phyloP scores from a whole-genome alignment of 2,329 filamentous ascomycete genomes.

The Teratosphaeria gauchensis region DNA sequence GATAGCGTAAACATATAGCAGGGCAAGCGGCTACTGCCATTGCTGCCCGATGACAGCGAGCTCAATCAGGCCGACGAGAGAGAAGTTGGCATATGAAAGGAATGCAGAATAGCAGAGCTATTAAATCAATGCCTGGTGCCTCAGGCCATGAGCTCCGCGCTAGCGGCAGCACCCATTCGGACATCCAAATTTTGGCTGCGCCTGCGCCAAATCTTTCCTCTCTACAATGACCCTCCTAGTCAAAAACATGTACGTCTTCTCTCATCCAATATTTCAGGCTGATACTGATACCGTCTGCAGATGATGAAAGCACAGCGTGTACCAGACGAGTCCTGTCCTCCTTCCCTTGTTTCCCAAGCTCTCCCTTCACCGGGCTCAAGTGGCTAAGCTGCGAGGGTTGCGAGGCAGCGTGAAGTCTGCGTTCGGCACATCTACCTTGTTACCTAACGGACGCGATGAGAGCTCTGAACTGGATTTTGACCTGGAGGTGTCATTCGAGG shows the following conservation, averaged over 20 bases:
- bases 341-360: conserved; percentile 57
- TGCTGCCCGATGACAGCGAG: too few species aligned
- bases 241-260: conserved; percentile 79
- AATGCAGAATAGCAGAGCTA: too few species aligned
- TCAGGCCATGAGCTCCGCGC: not conserved
- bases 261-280: conserved; percentile 42
- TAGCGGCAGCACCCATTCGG: not conserved
- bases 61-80: too few species aligned
- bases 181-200: not conserved
- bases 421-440: conserved; percentile 99
- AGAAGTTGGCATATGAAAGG: conserved; percentile 4
- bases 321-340: conserved; percentile 69
- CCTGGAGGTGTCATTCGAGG: not conserved
- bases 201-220: conserved; percentile 36
- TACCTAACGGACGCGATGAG: conserved; percentile 93
- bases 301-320: conserved; percentile 99
- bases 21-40: too few species aligned
- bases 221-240: conserved; percentile 90
- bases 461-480: conserved; percentile 66
- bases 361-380: conserved; percentile 87
- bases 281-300: conserved; percentile 35
- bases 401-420: conserved; percentile 83
- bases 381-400: conserved; percentile 59
- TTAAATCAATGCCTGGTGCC: conserved; percentile 9
- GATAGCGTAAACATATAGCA: too few species aligned